Base-by-base conservation (phyloP, 2,329 filamentous ascomycete species). In the Colletotrichum chrysophilum region DNA sequence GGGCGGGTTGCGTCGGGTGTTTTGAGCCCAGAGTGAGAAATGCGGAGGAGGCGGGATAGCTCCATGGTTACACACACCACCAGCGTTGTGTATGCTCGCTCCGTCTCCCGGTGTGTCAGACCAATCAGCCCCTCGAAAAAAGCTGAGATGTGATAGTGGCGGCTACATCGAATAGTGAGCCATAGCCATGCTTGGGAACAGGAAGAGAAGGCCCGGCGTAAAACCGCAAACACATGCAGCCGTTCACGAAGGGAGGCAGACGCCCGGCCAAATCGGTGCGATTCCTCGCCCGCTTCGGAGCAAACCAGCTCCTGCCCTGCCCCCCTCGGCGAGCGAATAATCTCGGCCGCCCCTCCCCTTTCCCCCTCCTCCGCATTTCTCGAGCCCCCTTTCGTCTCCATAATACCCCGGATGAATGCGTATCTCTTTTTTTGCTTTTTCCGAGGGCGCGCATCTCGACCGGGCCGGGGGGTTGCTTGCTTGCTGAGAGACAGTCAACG, bases 1-100 rank as follows among this genome's bases (percentile, higher is more conserved):
- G 38, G 18, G 56, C 74, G 74, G 74, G 70, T 76, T 76, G 74
- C 74, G 28, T 76, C 74, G 74, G 74, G 70, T 55, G 32, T 55
- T 21, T 32, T 48, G 24, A 21, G 66, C 21, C 16, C 43, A 58
- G 24, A 14, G 28, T 38, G 26, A 65, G 34, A 14, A 26, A 65
- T 70, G 69, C 61, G 58, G 66, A 67, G 69, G 7, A 72, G n/a
- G 65, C 38, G 18, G 24, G 36, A 28, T 28, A n/a, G 5, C 28
- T 21, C 30, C 28, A 38, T 36, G 56, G 28, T 24, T 34, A 21
- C 70, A 65, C 73, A 71, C 34, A 43, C 32, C 14, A n/a, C 74
- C 64, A 58, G 69, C 58, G 32, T 60, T 60, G 5, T n/a, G 18
- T 38, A 7, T 28, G 26, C 30, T 32, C 30, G 18, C 24, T 55